Evolutionary conservation across 2,329 filamentous ascomycete genomes (phyloP).

Genomic region (Myotisia sp.): DNA sequence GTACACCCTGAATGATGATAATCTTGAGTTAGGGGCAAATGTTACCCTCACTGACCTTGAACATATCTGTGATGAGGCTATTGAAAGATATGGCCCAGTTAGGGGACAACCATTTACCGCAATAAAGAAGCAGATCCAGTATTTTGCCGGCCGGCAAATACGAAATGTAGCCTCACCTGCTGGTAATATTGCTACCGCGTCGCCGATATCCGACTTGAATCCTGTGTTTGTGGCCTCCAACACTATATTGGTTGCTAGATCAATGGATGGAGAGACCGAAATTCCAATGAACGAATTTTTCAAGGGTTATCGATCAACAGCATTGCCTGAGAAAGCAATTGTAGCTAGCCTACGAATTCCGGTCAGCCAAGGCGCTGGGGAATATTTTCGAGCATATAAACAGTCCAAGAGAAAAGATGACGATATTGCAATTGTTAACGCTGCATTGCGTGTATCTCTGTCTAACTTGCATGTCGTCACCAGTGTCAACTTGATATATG

Average conservation of each 20-base stretch:
- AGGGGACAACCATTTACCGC: conserved; percentile 72
- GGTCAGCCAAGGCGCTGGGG: conserved; percentile 55
- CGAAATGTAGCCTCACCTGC: conserved; percentile 95
- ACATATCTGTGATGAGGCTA: conserved; percentile 62
- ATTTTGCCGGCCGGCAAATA: conserved; percentile 90
- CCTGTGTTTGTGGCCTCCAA: conserved; percentile 84
- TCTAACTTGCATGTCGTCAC: conserved; percentile 55
- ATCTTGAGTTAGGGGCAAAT: conserved; percentile 87
- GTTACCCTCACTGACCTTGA: conserved; percentile 86
- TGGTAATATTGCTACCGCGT: conserved; percentile 85
- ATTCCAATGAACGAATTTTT: conserved; percentile 93
- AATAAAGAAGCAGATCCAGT: conserved; percentile 84
- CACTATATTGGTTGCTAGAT: conserved; percentile 67
- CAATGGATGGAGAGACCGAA: conserved; percentile 55
- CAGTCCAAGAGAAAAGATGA: conserved; percentile 96
- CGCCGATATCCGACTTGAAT: conserved; percentile 91
- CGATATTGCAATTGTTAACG: conserved; percentile 94
- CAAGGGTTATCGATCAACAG: conserved; percentile 75
- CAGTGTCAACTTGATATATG: conserved; percentile 70
- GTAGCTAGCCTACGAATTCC: conserved; percentile 83
- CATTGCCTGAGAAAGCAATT: conserved; percentile 64
- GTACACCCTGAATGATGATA: conserved; percentile 62
- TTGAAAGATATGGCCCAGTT: conserved; percentile 58
- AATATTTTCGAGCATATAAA: conserved; percentile 83
- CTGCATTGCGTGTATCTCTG: conserved; percentile 62